Percentiles rank a stretch among this genome's conserved stretches.
Conservation (phyloP, 805 yeast species). For the Tetrapisispora nanseiensis region DNA sequence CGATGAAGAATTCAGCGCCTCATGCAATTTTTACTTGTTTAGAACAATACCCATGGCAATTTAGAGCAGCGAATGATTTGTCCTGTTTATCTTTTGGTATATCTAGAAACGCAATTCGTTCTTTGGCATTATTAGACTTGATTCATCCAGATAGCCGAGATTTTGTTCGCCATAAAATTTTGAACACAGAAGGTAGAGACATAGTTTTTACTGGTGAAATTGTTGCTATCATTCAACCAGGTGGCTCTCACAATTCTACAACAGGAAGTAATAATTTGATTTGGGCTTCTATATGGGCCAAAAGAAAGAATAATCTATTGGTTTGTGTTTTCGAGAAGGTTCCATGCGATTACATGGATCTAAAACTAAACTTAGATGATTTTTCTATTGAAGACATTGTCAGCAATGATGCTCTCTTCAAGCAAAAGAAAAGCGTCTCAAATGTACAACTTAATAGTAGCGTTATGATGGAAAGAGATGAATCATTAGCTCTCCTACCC, state of each 20-base stretch:
- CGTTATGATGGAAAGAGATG: conserved; percentile 1
- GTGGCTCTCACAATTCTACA: conserved; percentile 25
- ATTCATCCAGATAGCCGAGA: conserved; percentile 68
- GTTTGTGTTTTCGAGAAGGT: conserved; percentile 85
- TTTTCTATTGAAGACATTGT: conserved; percentile 21
- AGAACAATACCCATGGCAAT: conserved; percentile 62
- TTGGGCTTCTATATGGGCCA: conserved; percentile 90
- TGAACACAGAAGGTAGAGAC: conserved; percentile 31
- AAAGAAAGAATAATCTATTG: conserved; percentile 55
- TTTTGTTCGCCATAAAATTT: conserved; percentile 52
- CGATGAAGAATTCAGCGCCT: conserved; percentile 63
- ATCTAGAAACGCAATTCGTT: conserved; percentile 49
- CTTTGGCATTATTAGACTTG: conserved; percentile 61
- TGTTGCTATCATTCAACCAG: conserved; percentile 65
- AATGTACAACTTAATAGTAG: neutral
- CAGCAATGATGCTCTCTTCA: conserved; percentile 4
- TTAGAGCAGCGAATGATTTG: conserved; percentile 79
- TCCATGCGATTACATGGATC: conserved; percentile 57
- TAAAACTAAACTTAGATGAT: conserved; percentile 32
- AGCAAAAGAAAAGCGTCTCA: conserved; percentile 54
- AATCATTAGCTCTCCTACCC: neutral
- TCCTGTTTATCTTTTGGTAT: conserved; percentile 84
- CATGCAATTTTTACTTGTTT: conserved; percentile 83
- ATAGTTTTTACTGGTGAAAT: conserved; percentile 75
- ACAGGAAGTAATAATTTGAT: conserved; percentile 36